Conservation (phyloP, 73 alveolate genomes). For the Loxodes magnus region DNA sequence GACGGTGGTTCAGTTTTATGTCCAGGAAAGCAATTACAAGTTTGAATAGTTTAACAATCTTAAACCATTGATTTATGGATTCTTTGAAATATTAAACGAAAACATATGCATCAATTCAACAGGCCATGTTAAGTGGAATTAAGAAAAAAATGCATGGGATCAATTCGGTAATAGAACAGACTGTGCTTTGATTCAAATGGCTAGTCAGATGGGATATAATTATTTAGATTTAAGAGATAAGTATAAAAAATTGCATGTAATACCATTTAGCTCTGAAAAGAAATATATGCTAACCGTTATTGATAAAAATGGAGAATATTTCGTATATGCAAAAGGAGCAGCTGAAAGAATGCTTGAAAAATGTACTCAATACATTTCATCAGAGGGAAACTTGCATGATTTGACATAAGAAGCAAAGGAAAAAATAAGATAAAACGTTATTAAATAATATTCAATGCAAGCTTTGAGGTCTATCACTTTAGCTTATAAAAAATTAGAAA, state of each 20-base stretch:
- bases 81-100: conserved; percentile 18
- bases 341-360: conserved; percentile 43
- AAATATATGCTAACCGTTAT: conserved; percentile 83
- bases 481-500: conserved; percentile 56
- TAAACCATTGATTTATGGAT: no score
- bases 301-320: conserved; percentile 2
- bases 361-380: conserved; percentile 33
- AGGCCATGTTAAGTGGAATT: conserved; percentile 18
- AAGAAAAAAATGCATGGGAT: conserved; percentile 9
- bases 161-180: conserved; percentile 32
- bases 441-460: conserved; percentile 40
- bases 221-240: conserved; percentile 18
- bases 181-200: conserved; percentile 34
- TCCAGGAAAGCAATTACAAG: no score
- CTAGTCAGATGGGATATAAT: conserved; percentile 22
- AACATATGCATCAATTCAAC: conserved; percentile 25
- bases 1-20: conserved; percentile 58
- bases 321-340: conserved; percentile 67
- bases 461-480: conserved; percentile 65
- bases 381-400: conserved; percentile 28
- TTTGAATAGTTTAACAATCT: no score
- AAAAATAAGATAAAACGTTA: conserved; percentile 25
- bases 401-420: conserved; percentile 28
- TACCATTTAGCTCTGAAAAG: conserved; percentile 71
- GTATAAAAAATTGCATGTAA: conserved; percentile 28